A percentile compares a stretch with the other conserved stretches of the same genome.
These are phyloP conservation scores for Paracamarosporium sp. DNA, from an alignment of 2,329 filamentous ascomycete species.

Conservation along the genomic window DNA sequence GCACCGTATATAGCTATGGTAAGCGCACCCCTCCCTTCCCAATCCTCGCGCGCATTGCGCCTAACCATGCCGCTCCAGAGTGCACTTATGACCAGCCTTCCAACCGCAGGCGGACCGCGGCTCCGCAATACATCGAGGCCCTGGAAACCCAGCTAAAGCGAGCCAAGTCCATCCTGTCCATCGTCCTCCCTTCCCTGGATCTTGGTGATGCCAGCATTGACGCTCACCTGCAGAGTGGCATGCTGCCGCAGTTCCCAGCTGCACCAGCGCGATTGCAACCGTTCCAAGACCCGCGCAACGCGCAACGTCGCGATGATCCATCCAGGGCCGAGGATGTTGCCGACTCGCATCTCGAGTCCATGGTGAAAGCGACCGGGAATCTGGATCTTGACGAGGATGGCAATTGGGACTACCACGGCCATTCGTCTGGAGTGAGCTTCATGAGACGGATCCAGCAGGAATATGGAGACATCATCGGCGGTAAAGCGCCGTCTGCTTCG, in stretches of 20 bases:
- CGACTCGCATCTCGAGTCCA: constrained; percentile 80
- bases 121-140: constrained; percentile 91
- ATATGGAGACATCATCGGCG: constrained; percentile 77
- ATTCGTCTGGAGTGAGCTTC: constrained; percentile 90
- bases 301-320: constrained; percentile 23
- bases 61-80: constrained; percentile 60
- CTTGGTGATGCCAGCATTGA: constrained; percentile 86
- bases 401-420: constrained; percentile 93
- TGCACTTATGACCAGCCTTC: constrained; percentile 96
- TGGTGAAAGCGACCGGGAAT: constrained; percentile 92
- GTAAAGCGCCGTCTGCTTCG: constrained; percentile 26
- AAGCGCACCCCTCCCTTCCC: constrained; percentile 15
- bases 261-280: constrained; percentile 27
- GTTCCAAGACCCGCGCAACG: constrained; percentile 27
- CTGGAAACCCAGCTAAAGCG: constrained; percentile 83
- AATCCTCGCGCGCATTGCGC: constrained; percentile 1
- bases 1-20: constrained; percentile 99
- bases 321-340: constrained; percentile 41
- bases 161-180: constrained; percentile 78
- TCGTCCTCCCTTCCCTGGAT: constrained; percentile 83
- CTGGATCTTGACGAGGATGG: constrained; percentile 91
- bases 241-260: constrained; percentile 51
- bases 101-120: constrained; percentile 87
- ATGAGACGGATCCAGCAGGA: constrained; percentile 86
- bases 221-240: constrained; percentile 73